Percentiles rank a stretch among this genome's conserved stretches.
phyloP scores from a whole-genome alignment of 352 stramenopile species.

The Saprolegnia parasitica region DNA sequence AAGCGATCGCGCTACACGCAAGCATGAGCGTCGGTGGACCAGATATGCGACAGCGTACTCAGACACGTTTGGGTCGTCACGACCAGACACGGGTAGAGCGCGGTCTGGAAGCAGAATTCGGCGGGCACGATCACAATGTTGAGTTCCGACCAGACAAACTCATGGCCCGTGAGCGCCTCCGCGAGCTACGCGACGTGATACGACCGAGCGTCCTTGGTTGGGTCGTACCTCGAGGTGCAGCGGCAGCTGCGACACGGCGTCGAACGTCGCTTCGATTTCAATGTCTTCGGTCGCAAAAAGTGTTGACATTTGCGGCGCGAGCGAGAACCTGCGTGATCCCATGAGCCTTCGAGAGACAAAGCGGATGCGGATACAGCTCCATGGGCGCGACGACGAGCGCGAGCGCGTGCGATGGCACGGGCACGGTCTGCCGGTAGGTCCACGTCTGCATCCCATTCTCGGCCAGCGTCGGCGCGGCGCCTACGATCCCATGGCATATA shows the following conservation, averaged over 20 bases:
- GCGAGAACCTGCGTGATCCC: background rate
- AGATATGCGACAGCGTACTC: background rate
- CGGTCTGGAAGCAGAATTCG: constrained; percentile 4
- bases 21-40: background rate
- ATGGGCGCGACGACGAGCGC: constrained; percentile 10
- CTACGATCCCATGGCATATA: background rate
- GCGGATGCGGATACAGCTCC: constrained; percentile 1
- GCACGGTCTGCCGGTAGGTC: background rate
- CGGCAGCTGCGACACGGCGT: constrained; percentile 6
- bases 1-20: constrained; percentile 4
- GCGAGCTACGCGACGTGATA: background rate
- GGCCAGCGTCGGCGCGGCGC: background rate
- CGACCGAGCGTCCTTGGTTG: no score
- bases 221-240: background rate
- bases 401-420: constrained; percentile 1
- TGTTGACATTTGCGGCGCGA: constrained; percentile 3
- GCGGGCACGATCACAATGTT: constrained; percentile 13
- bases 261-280: constrained; percentile 11
- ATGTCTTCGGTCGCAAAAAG: constrained; percentile 9
- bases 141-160: constrained; percentile 1
- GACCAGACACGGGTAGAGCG: constrained; percentile 2
- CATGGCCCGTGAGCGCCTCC: background rate
- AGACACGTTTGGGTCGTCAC: background rate
- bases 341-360: background rate
- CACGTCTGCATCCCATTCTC: constrained; percentile 8